A percentile compares a stretch with the other conserved stretches of the same genome.
phyloP scores from a whole-genome alignment of 129 eudicot genomes.

The Lactuca sativa region DNA sequence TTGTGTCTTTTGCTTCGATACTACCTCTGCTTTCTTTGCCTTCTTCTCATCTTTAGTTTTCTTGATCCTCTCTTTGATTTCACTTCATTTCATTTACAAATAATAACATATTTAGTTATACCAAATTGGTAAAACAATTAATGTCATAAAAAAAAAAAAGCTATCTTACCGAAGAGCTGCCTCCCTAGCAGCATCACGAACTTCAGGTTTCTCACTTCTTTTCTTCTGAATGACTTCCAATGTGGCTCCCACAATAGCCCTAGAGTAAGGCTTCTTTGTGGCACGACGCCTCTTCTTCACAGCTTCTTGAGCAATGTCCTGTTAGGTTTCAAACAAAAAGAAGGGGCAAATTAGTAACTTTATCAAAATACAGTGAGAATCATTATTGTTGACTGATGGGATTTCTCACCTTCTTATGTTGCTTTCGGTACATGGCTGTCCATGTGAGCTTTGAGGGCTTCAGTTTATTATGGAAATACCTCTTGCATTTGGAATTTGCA shows the following conservation, averaged over 20 bases:
- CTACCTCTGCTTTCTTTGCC: constrained; percentile 63
- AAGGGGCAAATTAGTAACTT: background rate
- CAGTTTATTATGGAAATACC: constrained; percentile 55
- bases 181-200: constrained; percentile 62
- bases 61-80: constrained; percentile 64
- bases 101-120: background rate
- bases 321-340: background rate
- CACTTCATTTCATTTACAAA: constrained; percentile 23
- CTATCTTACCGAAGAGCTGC: constrained; percentile 52
- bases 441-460: constrained; percentile 65
- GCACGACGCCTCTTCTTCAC: constrained; percentile 63
- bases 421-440: constrained; percentile 68
- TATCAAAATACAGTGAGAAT: background rate
- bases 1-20: constrained; percentile 42
- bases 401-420: constrained; percentile 54
- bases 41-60: constrained; percentile 65
- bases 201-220: constrained; percentile 64
- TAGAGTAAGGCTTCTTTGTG: constrained; percentile 58
- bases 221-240: constrained; percentile 69
- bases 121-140: background rate
- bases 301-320: constrained; percentile 59
- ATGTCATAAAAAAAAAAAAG: background rate
- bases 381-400: background rate
- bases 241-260: constrained; percentile 67
- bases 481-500: constrained; percentile 65